Conservation (phyloP, 352 stramenopile genomes). For the Globisporangium cederbergense region DNA sequence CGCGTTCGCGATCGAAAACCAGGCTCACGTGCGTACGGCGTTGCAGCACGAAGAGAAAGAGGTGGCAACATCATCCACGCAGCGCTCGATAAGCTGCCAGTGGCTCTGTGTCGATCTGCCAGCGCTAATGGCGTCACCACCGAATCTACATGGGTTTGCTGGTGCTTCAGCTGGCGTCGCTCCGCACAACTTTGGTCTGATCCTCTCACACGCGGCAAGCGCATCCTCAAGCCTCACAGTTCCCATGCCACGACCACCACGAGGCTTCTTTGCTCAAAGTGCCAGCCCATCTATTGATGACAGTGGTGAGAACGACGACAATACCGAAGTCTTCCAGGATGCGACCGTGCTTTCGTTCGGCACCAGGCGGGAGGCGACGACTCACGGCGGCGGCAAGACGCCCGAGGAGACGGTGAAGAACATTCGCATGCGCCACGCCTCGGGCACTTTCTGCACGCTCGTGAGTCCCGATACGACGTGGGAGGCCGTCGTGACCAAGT, state of each 20-base stretch:
- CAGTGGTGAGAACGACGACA: neutral
- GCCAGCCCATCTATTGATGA: neutral
- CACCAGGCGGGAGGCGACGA: constrained; percentile 53
- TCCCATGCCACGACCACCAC: constrained; percentile 38
- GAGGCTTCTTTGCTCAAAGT: constrained; percentile 7
- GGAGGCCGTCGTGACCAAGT: constrained; percentile 36
- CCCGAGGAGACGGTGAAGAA: constrained; percentile 81
- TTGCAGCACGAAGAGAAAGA: constrained; percentile 23
- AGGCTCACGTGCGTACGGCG: constrained; percentile 23
- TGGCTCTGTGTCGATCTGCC: constrained; percentile 62
- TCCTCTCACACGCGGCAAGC: constrained; percentile 36
- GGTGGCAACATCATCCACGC: neutral
- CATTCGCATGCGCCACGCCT: constrained; percentile 84
- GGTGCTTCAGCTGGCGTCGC: neutral
- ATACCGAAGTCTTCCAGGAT: constrained; percentile 54
- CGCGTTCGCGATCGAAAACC: constrained; percentile 37
- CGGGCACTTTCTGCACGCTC: constrained; percentile 74
- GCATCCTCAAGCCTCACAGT: constrained; percentile 34
- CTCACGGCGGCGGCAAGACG: constrained; percentile 68
- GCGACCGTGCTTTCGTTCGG: constrained; percentile 60
- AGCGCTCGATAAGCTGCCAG: constrained; percentile 24
- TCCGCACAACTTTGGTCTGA: constrained; percentile 51
- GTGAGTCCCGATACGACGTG: constrained; percentile 50
- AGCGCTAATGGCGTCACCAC: neutral
- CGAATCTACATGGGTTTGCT: neutral